Base-by-base conservation (phyloP, 805 yeast species). In the Saccharomycopsis fibuligera region DNA sequence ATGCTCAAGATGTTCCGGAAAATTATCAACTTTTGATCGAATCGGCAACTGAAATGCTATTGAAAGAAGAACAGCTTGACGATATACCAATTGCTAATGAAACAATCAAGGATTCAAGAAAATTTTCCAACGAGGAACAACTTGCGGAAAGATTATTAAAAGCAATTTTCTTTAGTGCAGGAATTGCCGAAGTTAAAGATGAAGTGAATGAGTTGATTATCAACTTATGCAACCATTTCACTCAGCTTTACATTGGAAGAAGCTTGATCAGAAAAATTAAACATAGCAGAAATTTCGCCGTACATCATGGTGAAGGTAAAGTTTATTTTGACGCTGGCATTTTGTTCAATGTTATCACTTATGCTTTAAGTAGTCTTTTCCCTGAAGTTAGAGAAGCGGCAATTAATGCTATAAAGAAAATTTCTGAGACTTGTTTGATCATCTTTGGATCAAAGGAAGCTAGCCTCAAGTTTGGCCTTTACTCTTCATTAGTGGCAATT, bases 311-410 rank as follows among this genome's bases (percentile, higher is more conserved):
- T 52, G 96, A 89, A 65, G 96, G 96, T 0, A 72, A 72, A 35
- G 79, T 81, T 2, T 73, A 73, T 51, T 71, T 90, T 24, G 81
- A 81, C 47, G 90, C 87, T 51, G 76, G 78, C 29, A 74, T 85
- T 0, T 68, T 89, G 35, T 72, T 88, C 42, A 79, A 79, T 55
- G 95, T 95, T 0, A 78, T 93, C 41, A 77, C 84, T 14, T 79
- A 77, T 59, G 90, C 96, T 0, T 70, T 91, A 54, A 83, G 96
- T 48, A 89, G 84, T 52, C 84, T 87, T 68, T 74, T 81, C 46
- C 68, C 72, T 12, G 79, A 77, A 4, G 91, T 90, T 2, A 72
- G 89, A 45, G 78, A 79, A 3, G 76, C 81, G 37, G 97, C 95
- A 45, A 67, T 79, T 22, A 72, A 74, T 21, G 81, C 89, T 0